Evolutionary conservation across 2,329 filamentous ascomycete genomes (phyloP), one percentile per base, ranked within the genome.

Genomic region (Mollisiaceae sp.): DNA sequence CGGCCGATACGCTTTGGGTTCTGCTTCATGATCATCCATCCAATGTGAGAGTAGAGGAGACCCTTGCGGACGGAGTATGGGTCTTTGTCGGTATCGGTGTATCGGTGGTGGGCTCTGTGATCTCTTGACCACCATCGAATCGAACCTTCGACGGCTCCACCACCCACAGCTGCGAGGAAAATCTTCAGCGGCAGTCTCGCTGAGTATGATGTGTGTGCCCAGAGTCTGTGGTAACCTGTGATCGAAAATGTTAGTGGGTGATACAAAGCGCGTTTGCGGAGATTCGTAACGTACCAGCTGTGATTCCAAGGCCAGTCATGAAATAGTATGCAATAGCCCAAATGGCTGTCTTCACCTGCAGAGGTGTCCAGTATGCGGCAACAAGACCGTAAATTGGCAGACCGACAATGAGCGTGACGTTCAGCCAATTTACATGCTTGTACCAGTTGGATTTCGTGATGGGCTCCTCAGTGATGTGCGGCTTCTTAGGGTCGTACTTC

Each of bases 21-120:
- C 82, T 96, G 92, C 85, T 94, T 94, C 85, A 96, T 89, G 75
- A 96, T 80, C 91, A 96, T 95, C 92, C 92, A 96, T 74, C 92
- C 92, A 64, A 96, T 82, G 81, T 93, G 90, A 61, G 87, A 93
- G 85, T 94, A 94, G 72, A 93, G 80, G 59, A 95, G 85, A 72
- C 92, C 92, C 84, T 96, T 96, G 81, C 91, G 89, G 73, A 96
- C 92, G 27, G 91, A 94, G 83, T 96, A 96, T 59, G 92, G 93
- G 73, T 96, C 92, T 83, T 95, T 95, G 43, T 94, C 91, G 75
- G 92, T 96, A 77, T 96, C 93, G 82, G 93, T 96, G 79, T 95
- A 96, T 74, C 93, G 87, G 84, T 96, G 92, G 79, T 96, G 92
- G 75, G 92, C 91, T 72, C 93, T 89, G 82, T 96, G 93, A 76